These are phyloP conservation scores for Medicago ruthenica DNA, from an alignment of 306 rosid species.

Conservation along the genomic window DNA sequence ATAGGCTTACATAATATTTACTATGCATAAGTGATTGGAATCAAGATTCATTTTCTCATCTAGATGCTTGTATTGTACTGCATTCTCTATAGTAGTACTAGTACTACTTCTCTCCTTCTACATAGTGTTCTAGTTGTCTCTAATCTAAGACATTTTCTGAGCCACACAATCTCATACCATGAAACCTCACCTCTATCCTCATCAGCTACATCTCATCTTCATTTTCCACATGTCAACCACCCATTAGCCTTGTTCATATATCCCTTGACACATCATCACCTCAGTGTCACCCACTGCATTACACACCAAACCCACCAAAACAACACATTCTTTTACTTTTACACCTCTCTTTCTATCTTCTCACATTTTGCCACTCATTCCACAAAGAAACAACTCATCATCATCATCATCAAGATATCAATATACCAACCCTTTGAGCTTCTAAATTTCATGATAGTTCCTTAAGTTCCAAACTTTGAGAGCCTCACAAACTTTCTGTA, in stretches of 20 bases:
- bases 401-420: conserved; percentile 9
- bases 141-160: not conserved
- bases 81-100: conserved; percentile 7
- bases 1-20: too few species aligned
- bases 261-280: conserved; percentile 48
- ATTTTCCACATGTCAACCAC: conserved; percentile 42
- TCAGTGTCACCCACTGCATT: conserved; percentile 27
- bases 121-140: not conserved
- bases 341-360: conserved; percentile 3
- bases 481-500: conserved; percentile 24
- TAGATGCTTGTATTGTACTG: conserved; percentile 34
- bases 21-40: not conserved
- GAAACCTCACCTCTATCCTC: conserved; percentile 41
- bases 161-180: conserved; percentile 45
- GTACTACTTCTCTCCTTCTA: not conserved
- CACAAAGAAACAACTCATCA: conserved; percentile 33
- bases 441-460: conserved; percentile 32
- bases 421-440: conserved; percentile 14
- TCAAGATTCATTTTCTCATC: not conserved
- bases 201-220: conserved; percentile 48
- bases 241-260: conserved; percentile 30
- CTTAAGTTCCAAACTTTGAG: conserved; percentile 15
- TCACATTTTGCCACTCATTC: conserved; percentile 35
- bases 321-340: conserved; percentile 30
- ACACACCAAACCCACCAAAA: conserved; percentile 27